Evolutionary conservation across 2,329 filamentous ascomycete genomes (phyloP), one percentile per base, ranked within the genome.

Genomic region (Fusarium liriodendri): DNA sequence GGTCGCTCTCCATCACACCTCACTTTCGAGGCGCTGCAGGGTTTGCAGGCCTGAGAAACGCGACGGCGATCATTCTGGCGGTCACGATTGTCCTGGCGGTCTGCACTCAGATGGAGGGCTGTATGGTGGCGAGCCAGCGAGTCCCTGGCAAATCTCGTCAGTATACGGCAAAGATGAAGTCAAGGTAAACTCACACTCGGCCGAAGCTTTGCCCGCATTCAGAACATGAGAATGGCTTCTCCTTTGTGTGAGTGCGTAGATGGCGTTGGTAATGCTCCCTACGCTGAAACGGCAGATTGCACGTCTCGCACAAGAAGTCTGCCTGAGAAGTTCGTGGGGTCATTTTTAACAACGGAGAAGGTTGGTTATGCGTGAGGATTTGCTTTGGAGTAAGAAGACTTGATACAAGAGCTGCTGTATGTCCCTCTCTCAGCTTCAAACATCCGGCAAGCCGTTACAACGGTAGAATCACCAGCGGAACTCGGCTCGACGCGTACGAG

Each of bases 191-290:
- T 57, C 25, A 67, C 64, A 67, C 61, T 13, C 64, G 37, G 8
- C 61, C 64, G 35, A 67, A 67, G 47, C 47, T 65, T 20, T 67
- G 64, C 13, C 64, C 64, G 25, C 50, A 67, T 27, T 67, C 61
- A 1, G 64, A 65, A 11, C 64, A 65, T 18, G 64, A 37, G 35
- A 67, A 67, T 1, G 64, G 64, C 11, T 58, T 65, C 32, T 65
- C 50, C 10, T 67, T 67, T 20, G 64, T 67, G 11, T 65, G 64
- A 13, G 64, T 67, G 37, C 61, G 64, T 0, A 67, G 47, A 11
- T 65, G 61, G 27, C 61, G 29, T 0, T 67, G 47, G 37, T 67
- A 65, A 6, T 67, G 61, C 4, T 67, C 64, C n/a, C 35, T 67
- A 3, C 64, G 64, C 14, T 65, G 64, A 2, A 67, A 65, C 4